Base-by-base conservation (phyloP, 257 asterid species). In the Solanum tarapatanum region DNA sequence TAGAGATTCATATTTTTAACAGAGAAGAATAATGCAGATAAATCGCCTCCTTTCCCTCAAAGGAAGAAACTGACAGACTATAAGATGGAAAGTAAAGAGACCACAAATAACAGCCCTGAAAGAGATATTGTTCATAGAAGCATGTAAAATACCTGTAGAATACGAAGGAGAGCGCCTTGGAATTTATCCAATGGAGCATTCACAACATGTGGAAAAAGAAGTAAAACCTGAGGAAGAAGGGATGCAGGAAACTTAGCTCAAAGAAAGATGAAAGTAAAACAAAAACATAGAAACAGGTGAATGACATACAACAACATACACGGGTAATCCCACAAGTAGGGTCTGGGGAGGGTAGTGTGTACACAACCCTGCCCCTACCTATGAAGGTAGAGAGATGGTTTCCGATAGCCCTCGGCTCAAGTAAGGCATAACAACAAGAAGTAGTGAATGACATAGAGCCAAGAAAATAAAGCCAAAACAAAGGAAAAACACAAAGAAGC, bases 151-250 rank as follows among this genome's bases (percentile, higher is more conserved):
- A 97, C 99, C 99, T 97, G 98, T 87, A 97, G 89, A 90, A 94
- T 87, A 39, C 94, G 95, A 87, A 97, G 91, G 88, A 97, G 97
- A 87, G 93, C 95, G 86, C 90, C 90, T 92, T 95, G 98, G 90
- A 97, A 97, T 94, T 95, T 97, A 84, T 93, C 97, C 90, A 86
- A 89, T 5, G 96, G 97, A 51, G 94, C 92, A 89, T 92, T 94
- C 89, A 97, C 98, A 88, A 97, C 94, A 80, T 90, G 93, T 26
- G 98, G 97, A 85, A 97, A 97, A 80, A 93, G 92, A 75, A 88
- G 92, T 87, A 96, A 90, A 88, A 95, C 98, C 99, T 97, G 91
- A 84, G 70, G 91, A 88, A 88, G 90, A 88, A 88, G 85, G 21
- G 43, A 90, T 74, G 80, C n/a, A 90, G 37, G 84, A 73, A 30